These are phyloP conservation scores for Penicillium malachiteum DNA, from an alignment of 495 filamentous ascomycete species.

Conservation along the genomic window DNA sequence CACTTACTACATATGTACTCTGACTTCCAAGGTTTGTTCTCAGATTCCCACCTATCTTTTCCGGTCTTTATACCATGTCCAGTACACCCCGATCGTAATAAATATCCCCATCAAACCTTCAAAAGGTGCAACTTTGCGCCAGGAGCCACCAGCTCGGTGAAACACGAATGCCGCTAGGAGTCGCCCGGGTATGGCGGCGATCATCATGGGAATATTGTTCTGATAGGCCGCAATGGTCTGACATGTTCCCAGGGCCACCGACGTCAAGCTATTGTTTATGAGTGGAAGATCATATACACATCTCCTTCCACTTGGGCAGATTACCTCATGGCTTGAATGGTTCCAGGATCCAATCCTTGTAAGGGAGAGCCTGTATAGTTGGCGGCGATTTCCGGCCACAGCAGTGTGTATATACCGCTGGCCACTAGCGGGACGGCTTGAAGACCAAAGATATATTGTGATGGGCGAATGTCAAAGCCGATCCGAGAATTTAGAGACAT, in stretches of 20 bases:
- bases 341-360: conserved; percentile 14
- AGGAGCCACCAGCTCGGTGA: conserved; percentile 14
- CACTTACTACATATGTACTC: no score
- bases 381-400: conserved; percentile 15
- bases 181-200: conserved; percentile 20
- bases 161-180: conserved; percentile 22
- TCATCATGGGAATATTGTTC: conserved; percentile 27
- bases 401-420: conserved; percentile 19
- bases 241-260: conserved; percentile 20
- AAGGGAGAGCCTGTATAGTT: conserved; percentile 13
- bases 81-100: conserved; percentile 18
- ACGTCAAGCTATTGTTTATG: conserved; percentile 14
- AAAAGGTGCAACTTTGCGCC: conserved; percentile 25
- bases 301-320: not conserved
- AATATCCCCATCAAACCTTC: conserved; percentile 22
- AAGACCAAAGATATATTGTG: conserved; percentile 25
- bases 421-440: conserved; percentile 21
- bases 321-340: conserved; percentile 28
- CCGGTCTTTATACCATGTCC: conserved; percentile 12
- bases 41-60: no score
- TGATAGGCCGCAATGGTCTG: conserved; percentile 24
- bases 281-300: not conserved
- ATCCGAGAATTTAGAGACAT: not conserved
- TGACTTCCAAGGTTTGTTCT: no score
- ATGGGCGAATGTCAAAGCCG: not conserved